Evolutionary conservation across 768 basidiomycete genomes (phyloP).

Genomic region (Collybia sordida): DNA sequence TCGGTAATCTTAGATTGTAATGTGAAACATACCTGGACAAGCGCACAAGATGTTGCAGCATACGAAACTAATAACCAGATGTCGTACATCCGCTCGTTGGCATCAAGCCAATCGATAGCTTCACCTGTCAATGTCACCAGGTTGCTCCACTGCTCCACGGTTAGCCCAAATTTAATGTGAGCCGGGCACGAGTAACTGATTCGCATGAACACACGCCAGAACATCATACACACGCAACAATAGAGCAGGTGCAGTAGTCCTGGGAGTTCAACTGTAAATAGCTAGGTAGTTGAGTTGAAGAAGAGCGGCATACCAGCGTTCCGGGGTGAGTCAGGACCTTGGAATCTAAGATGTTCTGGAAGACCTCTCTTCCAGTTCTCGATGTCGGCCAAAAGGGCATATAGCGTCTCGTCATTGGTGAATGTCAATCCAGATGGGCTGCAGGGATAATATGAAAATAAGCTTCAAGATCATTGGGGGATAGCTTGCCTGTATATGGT

Average conservation of each 20-base stretch:
- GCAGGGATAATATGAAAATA: conserved; percentile 6
- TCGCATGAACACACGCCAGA: conserved; percentile 98
- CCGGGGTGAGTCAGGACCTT: conserved; percentile 63
- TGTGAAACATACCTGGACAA: conserved; percentile 71
- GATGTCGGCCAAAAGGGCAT: conserved; percentile 61
- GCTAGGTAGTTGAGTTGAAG: not conserved
- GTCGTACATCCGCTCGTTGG: conserved; percentile 79
- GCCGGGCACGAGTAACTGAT: conserved; percentile 91
- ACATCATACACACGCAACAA: conserved; percentile 91
- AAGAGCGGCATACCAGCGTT: conserved; percentile 56
- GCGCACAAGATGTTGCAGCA: conserved; percentile 82
- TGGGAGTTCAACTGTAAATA: conserved; percentile 20
- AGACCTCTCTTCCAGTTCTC: conserved; percentile 78
- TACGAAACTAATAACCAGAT: conserved; percentile 88
- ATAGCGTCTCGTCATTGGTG: conserved; percentile 79
- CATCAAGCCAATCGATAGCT: conserved; percentile 87
- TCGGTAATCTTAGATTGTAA: conserved; percentile 4
- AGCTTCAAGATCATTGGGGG: not conserved
- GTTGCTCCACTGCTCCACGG: conserved; percentile 75
- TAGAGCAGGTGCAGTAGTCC: conserved; percentile 89
- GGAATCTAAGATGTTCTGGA: conserved; percentile 77
- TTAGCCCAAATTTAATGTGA: conserved; percentile 84
- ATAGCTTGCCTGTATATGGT: conserved; percentile 79
- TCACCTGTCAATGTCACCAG: conserved; percentile 75
- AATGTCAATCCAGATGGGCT: conserved; percentile 87